phyloP scores from a whole-genome alignment of 306 rosid genomes.

The Cicer chorassanicum region DNA sequence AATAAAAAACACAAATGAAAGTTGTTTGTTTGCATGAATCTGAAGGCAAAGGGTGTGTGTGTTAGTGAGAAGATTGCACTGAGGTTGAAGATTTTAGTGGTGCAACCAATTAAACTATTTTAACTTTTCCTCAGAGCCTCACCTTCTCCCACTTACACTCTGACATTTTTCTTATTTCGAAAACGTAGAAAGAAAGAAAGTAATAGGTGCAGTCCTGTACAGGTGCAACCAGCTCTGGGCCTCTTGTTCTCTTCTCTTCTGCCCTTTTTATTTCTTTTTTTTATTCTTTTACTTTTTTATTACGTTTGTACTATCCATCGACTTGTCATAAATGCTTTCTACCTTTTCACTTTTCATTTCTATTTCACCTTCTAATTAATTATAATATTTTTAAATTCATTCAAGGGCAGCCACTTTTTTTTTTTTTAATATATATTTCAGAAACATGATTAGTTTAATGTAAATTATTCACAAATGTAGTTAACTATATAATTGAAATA shows the following conservation, averaged over 20 bases:
- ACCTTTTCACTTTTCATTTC: background rate
- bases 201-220: constrained; percentile 28
- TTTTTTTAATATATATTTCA: no score
- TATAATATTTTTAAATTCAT: no score
- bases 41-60: no score
- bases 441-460: no score
- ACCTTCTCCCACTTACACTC: constrained; percentile 54
- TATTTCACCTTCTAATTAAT: no score
- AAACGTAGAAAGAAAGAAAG: constrained; percentile 43
- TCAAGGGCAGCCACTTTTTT: no score
- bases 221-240: constrained; percentile 29
- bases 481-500: no score
- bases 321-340: background rate
- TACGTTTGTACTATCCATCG: background rate
- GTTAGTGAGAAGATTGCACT: no score
- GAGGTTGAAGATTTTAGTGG: constrained; percentile 65
- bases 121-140: constrained; percentile 58
- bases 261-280: background rate
- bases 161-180: constrained; percentile 54
- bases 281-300: background rate
- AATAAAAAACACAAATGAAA: no score
- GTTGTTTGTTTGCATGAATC: no score
- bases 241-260: constrained; percentile 20
- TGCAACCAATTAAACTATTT: constrained; percentile 60
- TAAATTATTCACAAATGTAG: no score